Conservation (phyloP, 331 rosid genomes). For the Arachis monticola region DNA sequence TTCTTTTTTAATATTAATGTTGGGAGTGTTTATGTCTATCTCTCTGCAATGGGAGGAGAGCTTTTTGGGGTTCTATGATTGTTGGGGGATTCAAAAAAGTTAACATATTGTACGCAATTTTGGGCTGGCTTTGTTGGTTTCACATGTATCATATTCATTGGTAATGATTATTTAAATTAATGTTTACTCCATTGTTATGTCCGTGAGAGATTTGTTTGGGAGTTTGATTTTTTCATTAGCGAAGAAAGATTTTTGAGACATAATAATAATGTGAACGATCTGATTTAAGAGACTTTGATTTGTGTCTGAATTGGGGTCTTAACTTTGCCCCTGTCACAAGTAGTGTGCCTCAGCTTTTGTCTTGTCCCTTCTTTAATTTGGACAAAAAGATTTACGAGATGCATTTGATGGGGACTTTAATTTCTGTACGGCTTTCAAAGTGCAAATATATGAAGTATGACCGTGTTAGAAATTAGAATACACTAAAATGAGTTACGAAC, state of each 20-base stretch:
- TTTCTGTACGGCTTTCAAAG: neutral
- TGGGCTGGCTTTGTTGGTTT: conserved; percentile 35
- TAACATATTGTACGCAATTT: conserved; percentile 17
- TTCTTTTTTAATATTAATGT: conserved; percentile 28
- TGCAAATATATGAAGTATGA: too few species aligned
- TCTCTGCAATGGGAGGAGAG: neutral
- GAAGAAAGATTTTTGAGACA: neutral
- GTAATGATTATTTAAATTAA: neutral
- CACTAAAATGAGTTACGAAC: too few species aligned
- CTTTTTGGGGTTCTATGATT: conserved; percentile 39
- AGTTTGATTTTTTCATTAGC: too few species aligned
- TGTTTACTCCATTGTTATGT: neutral
- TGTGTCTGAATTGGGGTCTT: conserved; percentile 6
- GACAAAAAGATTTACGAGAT: conserved; percentile 13
- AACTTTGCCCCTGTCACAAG: conserved; percentile 52
- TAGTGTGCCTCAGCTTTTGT: conserved; percentile 31
- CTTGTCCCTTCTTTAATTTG: conserved; percentile 15
- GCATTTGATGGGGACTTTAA: conserved; percentile 17
- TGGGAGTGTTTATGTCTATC: conserved; percentile 13
- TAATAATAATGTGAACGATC: conserved; percentile 14
- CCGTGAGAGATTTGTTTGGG: too few species aligned
- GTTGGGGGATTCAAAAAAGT: conserved; percentile 25
- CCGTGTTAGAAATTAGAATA: too few species aligned
- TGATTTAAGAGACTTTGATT: conserved; percentile 10
- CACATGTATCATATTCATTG: conserved; percentile 4